Base-by-base conservation (phyloP, 257 asterid species). In the Jaltomata sinuosa region DNA sequence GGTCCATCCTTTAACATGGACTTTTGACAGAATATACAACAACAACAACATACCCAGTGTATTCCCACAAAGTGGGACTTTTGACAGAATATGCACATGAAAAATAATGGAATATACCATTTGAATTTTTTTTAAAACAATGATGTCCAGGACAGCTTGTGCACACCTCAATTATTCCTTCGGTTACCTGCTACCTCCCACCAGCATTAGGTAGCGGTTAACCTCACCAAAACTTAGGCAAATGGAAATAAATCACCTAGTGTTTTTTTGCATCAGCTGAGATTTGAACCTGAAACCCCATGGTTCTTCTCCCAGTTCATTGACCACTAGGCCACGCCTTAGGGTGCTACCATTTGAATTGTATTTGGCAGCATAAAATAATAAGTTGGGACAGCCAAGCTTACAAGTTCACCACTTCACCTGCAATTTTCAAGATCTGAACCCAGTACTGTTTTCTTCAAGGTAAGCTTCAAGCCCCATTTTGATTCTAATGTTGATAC, bases 341-440 rank as follows among this genome's bases (percentile, higher is more conserved):
- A 34, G 76, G 47, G 49, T 67, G 49, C 76, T 74, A 47, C 57
- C 40, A 74, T 47, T 74, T 74, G 59, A 74, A 74, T 74, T 74
- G 81, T 27, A 49, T 76, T 47, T 76, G 61, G 1, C 14, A 27
- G 42, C 59, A 76, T 49, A 76, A 38, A 27, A 49, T 49, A 76
- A 76, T 49, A 47, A 47, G 62, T 50, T 76, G 15, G 61, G 22
- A 29, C 61, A 76, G 27, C 27, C 62, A 76, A 29, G 61, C 81
- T 18, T 76, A 76, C 81, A 83, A 42, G 80, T 38, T 83, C 47
- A 83, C 34, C 65, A 81, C 65, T 77, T 77, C 77, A 95, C 99
- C 98, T 91, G 92, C 91, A 94, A 88, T 93, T 89, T 88, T 96
- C 99, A 85, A 96, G 96, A 85, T 96, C 96, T 65, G 97, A 89